Conservation (phyloP, 108 stramenopile species). For the Phaeodactylum tricornutum region DNA sequence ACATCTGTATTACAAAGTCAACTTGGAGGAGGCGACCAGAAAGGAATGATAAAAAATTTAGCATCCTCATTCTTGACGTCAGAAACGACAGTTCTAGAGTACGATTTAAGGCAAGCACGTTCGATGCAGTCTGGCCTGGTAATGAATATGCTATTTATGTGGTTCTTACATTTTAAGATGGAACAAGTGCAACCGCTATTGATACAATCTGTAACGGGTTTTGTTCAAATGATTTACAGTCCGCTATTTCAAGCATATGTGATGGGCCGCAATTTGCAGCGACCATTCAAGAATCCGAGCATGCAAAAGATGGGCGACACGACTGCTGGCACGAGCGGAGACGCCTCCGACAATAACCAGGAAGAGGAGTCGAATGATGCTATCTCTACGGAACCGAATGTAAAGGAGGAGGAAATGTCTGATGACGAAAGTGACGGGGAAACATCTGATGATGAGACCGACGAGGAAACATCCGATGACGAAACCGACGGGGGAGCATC, state of each 20-base stretch:
- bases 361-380: too few relatives aligned
- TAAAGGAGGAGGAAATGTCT: neutral
- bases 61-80: slow-evolving; percentile 59
- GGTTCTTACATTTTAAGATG: slow-evolving; percentile 80
- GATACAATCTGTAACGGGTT: slow-evolving; percentile 50
- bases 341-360: too few relatives aligned
- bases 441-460: neutral
- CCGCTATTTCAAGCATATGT: slow-evolving; percentile 83
- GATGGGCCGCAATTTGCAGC: slow-evolving; percentile 67
- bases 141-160: slow-evolving; percentile 59
- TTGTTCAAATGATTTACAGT: slow-evolving; percentile 60
- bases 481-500: too few relatives aligned
- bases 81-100: slow-evolving; percentile 57
- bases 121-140: slow-evolving; percentile 56
- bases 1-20: slow-evolving; percentile 20
- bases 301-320: neutral
- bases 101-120: slow-evolving; percentile 60
- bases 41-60: slow-evolving; percentile 49
- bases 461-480: too few relatives aligned
- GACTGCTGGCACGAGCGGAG: too few relatives aligned
- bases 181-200: slow-evolving; percentile 70
- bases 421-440: neutral
- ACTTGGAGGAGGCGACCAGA: slow-evolving; percentile 12
- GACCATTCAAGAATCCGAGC: slow-evolving; percentile 50
- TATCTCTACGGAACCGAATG: too few relatives aligned